These are phyloP conservation scores for Leccinum subatratum DNA, from an alignment of 1,284 basidiomycete species.

Conservation along the genomic window DNA sequence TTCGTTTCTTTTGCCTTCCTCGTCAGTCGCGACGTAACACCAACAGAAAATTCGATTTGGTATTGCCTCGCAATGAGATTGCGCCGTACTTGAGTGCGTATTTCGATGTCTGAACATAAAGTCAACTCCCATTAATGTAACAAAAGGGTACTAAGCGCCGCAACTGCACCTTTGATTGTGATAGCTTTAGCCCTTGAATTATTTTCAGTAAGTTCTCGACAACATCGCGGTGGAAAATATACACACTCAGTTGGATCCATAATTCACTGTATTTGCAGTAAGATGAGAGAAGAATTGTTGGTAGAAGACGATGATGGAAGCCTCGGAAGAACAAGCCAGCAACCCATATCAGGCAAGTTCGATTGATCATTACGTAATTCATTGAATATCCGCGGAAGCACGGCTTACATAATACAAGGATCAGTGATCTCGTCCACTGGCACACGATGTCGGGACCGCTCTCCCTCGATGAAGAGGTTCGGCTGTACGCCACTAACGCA, in stretches of 20 bases:
- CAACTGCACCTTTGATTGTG: neutral
- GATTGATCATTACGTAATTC: neutral
- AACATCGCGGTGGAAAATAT: too few relatives aligned
- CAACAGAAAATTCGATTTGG: neutral
- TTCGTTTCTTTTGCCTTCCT: constrained; percentile 1
- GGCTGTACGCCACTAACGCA: constrained; percentile 82
- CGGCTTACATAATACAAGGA: neutral
- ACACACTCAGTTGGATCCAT: neutral
- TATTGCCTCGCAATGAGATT: neutral
- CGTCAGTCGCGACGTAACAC: neutral
- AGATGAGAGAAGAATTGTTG: neutral
- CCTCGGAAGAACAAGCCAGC: neutral
- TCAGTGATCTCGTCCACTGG: too few relatives aligned
- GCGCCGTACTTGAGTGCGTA: neutral
- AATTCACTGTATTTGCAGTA: neutral
- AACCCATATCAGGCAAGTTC: neutral
- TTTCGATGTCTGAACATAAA: neutral
- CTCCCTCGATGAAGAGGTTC: constrained; percentile 85
- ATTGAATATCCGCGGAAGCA: too few relatives aligned
- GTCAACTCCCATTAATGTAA: neutral
- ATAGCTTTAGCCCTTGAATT: neutral
- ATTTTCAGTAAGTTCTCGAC: neutral
- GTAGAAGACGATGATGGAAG: neutral
- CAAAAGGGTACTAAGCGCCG: neutral
- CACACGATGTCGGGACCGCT: constrained; percentile 34